Evolutionary conservation across 169 alveolate species (phyloP).

Genomic region (Cryptosporidium tyzzeri): DNA sequence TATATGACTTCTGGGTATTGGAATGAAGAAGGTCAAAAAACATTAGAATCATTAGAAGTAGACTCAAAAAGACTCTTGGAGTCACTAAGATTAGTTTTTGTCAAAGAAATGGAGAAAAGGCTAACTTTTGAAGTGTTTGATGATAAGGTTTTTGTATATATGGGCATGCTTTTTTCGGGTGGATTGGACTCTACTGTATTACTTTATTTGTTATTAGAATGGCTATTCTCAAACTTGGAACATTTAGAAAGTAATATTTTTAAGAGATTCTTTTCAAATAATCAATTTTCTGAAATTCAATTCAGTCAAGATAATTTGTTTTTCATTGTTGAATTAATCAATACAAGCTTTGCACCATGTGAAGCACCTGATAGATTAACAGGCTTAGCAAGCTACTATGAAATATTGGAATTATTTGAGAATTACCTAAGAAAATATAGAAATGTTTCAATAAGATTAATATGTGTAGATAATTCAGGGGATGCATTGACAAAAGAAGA

Average conservation of each 20-base stretch:
- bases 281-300: neutral
- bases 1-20: constrained; percentile 11
- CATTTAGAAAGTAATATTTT: neutral
- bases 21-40: neutral
- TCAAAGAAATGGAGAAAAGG: neutral
- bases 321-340: constrained; percentile 47
- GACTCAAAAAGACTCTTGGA: constrained; percentile 29
- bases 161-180: constrained; percentile 76
- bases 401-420: constrained; percentile 21
- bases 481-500: constrained; percentile 10
- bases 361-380: constrained; percentile 76
- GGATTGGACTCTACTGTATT: constrained; percentile 77
- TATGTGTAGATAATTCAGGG: constrained; percentile 45
- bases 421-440: neutral
- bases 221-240: constrained; percentile 10
- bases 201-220: constrained; percentile 41
- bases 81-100: constrained; percentile 15
- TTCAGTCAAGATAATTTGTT: neutral
- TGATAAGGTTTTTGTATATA: constrained; percentile 6
- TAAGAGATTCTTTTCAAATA: neutral
- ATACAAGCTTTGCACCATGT: constrained; percentile 51
- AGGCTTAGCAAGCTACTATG: constrained; percentile 55
- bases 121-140: neutral
- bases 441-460: constrained; percentile 29
- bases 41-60: neutral